Evolutionary conservation across 176 grass and related monocot genomes (phyloP), one percentile per base, ranked within the genome.

Genomic region (Canna indica): DNA sequence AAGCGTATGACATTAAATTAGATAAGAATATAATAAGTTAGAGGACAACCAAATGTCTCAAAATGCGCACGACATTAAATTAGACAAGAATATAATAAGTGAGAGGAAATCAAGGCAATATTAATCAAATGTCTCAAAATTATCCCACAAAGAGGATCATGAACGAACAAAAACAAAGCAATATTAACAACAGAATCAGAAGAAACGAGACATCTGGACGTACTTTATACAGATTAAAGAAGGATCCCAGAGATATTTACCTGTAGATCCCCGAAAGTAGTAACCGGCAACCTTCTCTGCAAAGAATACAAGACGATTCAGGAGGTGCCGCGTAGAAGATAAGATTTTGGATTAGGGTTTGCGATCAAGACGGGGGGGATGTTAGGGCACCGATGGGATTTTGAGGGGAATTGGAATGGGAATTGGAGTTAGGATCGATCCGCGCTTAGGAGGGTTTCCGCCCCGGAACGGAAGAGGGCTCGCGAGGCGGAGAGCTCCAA

Each of bases 331-430:
- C n/a, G n/a, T n/a, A n/a, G 20, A 52, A 15, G 42, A 34, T 35
- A 30, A 20, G 5, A 64, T 53, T 66, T 31, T 34, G 58, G 58
- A 75, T 75, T 66, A 53, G 22, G 61, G 59, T 67, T 54, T 66
- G 30, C 3, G 20, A 36, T n/a, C n/a, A 36, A 44, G 3, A 1
- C 38, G 70, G 16, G 1, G 11, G 16, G 69, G 53, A 0, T 44
- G 4, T 39, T 20, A 3, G 64, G 17, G 64, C 50, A 7, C 7
- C 7, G 63, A 66, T 12, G 2, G 63, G 63, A 66, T 36, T 39
- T 38, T 4, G 63, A 26, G 27, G 24, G 25, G 20, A 18, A 50
- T 50, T 18, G 46, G 53, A 22, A 22, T 57, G 9, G 41, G 41
- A 44, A 8, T 10, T 44, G 41, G 13, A n/a, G 20, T 24, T 54